A percentile compares a stretch with the other conserved stretches of the same genome.
phyloP scores from a whole-genome alignment of 140 eudicot genomes.

The Anethum foeniculum region DNA sequence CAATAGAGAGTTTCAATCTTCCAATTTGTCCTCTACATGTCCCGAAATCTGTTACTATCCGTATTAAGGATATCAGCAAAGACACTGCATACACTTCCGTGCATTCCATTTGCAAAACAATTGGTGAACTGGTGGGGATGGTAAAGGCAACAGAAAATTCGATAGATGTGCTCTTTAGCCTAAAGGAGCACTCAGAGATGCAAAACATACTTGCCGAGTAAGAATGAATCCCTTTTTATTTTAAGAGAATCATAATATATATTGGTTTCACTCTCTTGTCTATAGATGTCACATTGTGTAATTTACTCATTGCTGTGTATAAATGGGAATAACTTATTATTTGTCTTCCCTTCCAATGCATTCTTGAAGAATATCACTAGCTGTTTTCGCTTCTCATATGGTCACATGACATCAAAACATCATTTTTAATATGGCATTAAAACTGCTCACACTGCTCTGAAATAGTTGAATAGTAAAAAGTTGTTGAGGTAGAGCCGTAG shows the following conservation, averaged over 20 bases:
- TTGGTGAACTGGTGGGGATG: conserved; percentile 25
- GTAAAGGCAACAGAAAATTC: conserved; percentile 14
- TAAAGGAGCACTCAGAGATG: conserved; percentile 12
- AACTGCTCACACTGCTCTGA: neutral
- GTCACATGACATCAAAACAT: neutral
- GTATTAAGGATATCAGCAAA: conserved; percentile 20
- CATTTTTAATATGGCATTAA: neutral
- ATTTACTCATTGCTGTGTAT: neutral
- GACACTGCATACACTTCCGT: conserved; percentile 16
- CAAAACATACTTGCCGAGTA: conserved; percentile 23
- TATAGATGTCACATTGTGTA: neutral
- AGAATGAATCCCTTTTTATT: neutral
- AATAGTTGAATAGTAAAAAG: neutral
- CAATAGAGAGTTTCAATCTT: conserved; percentile 1
- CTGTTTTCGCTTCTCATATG: neutral
- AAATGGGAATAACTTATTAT: neutral
- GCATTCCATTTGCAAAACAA: conserved; percentile 22
- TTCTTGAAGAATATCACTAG: neutral
- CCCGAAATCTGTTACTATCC: conserved; percentile 16
- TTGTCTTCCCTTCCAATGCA: neutral
- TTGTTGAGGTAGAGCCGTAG: neutral
- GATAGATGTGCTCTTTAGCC: conserved; percentile 26
- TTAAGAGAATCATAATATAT: neutral
- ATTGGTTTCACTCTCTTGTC: neutral
- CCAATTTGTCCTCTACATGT: conserved; percentile 14